Conservation (phyloP, 2,329 filamentous ascomycete genomes). For the Phyllosticta ampelicida region DNA sequence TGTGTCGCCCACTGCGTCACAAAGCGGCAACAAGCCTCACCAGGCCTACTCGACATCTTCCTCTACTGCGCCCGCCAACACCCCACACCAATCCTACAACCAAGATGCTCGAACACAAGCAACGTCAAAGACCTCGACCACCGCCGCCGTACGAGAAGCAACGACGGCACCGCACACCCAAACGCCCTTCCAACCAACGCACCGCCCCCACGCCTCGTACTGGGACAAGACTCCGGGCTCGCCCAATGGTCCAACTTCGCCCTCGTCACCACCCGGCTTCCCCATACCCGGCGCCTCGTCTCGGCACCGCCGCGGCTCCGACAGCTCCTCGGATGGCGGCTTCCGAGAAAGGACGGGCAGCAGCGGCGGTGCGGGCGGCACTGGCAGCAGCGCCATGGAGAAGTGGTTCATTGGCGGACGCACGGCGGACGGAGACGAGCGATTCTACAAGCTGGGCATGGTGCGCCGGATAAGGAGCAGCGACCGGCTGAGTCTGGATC, state of each 20-base stretch:
- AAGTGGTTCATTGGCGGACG: constrained; percentile 75
- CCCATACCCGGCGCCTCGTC: constrained; percentile 2
- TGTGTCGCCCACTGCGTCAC: constrained; percentile 23
- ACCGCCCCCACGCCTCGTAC: background rate
- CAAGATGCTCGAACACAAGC: background rate
- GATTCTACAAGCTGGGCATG: constrained; percentile 71
- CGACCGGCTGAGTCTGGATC: constrained; percentile 63
- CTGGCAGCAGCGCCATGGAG: constrained; percentile 59
- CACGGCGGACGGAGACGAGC: constrained; percentile 66
- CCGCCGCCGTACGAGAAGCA: constrained; percentile 1
- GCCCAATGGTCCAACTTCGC: constrained; percentile 10
- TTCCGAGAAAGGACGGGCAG: constrained; percentile 49
- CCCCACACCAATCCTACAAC: background rate
- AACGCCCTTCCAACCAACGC: constrained; percentile 22
- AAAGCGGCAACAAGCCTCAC: constrained; percentile 27
- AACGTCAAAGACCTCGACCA: background rate
- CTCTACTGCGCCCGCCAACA: constrained; percentile 19
- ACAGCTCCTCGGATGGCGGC: constrained; percentile 65
- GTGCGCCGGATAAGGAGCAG: constrained; percentile 62
- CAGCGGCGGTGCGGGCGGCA: constrained; percentile 46
- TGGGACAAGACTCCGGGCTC: constrained; percentile 8
- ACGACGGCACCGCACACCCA: constrained; percentile 21
- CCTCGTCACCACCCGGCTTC: constrained; percentile 16
- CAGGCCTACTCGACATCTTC: constrained; percentile 20
- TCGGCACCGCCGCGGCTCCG: constrained; percentile 51